Conservation (phyloP, 305 asterid genomes). For the Andrographis paniculata region DNA sequence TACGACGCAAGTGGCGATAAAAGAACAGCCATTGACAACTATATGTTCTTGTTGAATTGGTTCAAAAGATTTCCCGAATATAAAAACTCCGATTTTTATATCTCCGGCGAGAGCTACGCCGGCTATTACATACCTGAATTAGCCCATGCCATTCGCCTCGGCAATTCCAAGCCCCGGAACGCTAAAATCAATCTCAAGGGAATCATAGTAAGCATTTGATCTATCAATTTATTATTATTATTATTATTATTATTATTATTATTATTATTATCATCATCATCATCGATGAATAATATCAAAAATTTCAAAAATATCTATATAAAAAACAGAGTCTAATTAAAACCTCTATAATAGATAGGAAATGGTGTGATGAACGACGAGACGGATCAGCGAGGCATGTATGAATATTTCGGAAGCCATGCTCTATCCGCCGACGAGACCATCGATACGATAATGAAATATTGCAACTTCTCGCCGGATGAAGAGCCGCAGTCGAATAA, state of each 20-base stretch:
- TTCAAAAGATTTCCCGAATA: slow-evolving; percentile 53
- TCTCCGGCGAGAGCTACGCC: slow-evolving; percentile 59
- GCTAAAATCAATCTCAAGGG: slow-evolving; percentile 49
- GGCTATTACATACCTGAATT: slow-evolving; percentile 64
- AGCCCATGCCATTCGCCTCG: slow-evolving; percentile 42
- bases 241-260: no score
- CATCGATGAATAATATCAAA: no score
- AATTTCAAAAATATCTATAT: no score
- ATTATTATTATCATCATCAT: no score
- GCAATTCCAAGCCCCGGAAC: slow-evolving; percentile 27
- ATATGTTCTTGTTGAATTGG: slow-evolving; percentile 44
- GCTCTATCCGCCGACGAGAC: neutral
- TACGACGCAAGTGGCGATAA: slow-evolving; percentile 28
- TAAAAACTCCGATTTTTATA: slow-evolving; percentile 38
- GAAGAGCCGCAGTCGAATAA: no score
- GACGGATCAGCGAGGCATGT: neutral
- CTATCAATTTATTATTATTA: no score
- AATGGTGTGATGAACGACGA: neutral
- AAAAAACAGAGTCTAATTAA: no score
- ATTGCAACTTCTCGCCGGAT: neutral
- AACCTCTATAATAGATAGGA: no score
- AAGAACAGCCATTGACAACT: slow-evolving; percentile 38
- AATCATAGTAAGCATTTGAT: slow-evolving; percentile 27
- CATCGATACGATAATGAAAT: neutral
- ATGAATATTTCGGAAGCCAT: neutral